A percentile compares a stretch with the other conserved stretches of the same genome.
Conservation (phyloP, 2,329 filamentous ascomycete genomes). For the Colletotrichum sp. region DNA sequence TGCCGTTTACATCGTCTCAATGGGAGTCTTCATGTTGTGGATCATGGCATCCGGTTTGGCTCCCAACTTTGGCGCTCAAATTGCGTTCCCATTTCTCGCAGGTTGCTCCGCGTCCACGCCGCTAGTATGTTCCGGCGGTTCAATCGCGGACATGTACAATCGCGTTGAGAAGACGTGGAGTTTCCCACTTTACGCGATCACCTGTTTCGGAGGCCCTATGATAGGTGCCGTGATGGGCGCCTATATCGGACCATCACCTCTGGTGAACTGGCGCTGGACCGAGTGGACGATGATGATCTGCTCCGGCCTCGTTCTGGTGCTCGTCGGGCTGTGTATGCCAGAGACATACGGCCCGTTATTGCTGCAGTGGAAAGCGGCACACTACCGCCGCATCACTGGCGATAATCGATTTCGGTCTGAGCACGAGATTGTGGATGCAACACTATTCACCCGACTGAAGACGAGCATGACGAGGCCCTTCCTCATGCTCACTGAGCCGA, state of each 20-base stretch:
- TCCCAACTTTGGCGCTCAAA: constrained; percentile 45
- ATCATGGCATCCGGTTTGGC: constrained; percentile 48
- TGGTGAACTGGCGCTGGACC: constrained; percentile 62
- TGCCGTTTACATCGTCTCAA: constrained; percentile 41
- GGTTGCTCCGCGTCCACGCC: constrained; percentile 52
- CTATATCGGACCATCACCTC: constrained; percentile 67
- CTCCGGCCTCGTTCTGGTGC: constrained; percentile 58
- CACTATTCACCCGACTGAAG: constrained; percentile 58
- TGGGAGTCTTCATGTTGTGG: constrained; percentile 48
- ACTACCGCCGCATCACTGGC: constrained; percentile 64
- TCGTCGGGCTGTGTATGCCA: constrained; percentile 65
- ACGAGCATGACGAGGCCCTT: constrained; percentile 49
- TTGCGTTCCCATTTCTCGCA: constrained; percentile 53
- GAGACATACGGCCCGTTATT: constrained; percentile 67
- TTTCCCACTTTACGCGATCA: constrained; percentile 52
- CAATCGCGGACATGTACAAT: constrained; percentile 44
- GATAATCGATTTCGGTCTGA: constrained; percentile 66
- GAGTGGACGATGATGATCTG: constrained; percentile 72
- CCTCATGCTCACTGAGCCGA: constrained; percentile 40
- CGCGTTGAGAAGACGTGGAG: constrained; percentile 38
- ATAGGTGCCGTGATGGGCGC: constrained; percentile 55
- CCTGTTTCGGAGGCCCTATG: constrained; percentile 45
- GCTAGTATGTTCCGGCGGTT: constrained; percentile 45
- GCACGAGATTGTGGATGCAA: constrained; percentile 59
- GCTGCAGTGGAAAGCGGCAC: constrained; percentile 63